A percentile compares a stretch with the other conserved stretches of the same genome.
These are phyloP conservation scores for Kuraishia capsulata DNA, from an alignment of 805 yeast genomes.

Conservation along the genomic window DNA sequence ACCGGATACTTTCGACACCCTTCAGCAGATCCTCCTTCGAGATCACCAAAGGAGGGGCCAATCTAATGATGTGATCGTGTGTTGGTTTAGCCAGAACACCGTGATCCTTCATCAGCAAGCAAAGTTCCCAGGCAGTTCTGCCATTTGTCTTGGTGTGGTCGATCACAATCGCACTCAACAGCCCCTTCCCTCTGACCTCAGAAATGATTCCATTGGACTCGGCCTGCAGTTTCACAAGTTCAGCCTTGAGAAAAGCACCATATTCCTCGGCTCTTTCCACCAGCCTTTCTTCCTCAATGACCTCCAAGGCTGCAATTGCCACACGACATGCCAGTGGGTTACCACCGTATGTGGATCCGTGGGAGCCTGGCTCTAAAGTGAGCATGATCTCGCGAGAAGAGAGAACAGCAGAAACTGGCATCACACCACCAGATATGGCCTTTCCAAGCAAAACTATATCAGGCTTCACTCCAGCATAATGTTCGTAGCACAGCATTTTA, in stretches of 20 bases:
- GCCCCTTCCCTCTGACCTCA: constrained; percentile 77
- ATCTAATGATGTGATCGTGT: constrained; percentile 88
- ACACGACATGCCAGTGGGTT: constrained; percentile 91
- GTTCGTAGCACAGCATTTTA: constrained; percentile 85
- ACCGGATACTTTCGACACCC: constrained; percentile 69
- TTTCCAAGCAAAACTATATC: constrained; percentile 87
- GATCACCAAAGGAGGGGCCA: constrained; percentile 93
- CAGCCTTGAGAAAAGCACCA: constrained; percentile 60
- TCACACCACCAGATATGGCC: constrained; percentile 91
- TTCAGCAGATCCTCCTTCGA: constrained; percentile 75
- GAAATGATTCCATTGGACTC: constrained; percentile 45
- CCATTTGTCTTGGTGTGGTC: constrained; percentile 80
- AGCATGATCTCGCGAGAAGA: constrained; percentile 88
- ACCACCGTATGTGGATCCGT: constrained; percentile 97
- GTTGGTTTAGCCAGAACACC: constrained; percentile 96
- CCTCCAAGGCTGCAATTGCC: constrained; percentile 88
- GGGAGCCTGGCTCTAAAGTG: constrained; percentile 88
- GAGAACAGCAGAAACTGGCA: constrained; percentile 86
- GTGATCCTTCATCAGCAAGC: constrained; percentile 76
- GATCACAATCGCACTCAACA: constrained; percentile 84
- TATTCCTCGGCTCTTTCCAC: constrained; percentile 67
- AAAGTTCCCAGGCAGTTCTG: constrained; percentile 92
- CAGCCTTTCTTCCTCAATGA: constrained; percentile 78
- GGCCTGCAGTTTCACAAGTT: constrained; percentile 42
- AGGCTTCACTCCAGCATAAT: constrained; percentile 64